Evolutionary conservation across 768 basidiomycete genomes (phyloP).

Genomic region (Phylloporus scabripes): DNA sequence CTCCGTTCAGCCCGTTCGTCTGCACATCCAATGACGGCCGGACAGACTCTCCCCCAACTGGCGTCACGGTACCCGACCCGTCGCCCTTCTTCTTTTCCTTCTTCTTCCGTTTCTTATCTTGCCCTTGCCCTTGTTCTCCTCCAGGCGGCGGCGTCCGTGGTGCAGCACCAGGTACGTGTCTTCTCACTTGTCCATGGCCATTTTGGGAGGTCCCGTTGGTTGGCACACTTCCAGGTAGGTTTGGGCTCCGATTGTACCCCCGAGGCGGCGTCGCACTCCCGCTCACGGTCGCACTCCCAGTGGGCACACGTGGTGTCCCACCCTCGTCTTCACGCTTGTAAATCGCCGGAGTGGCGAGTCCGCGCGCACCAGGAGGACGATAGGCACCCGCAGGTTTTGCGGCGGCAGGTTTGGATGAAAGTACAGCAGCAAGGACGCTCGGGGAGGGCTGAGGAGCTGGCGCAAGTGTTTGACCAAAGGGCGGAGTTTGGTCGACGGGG

Average conservation of each 20-base stretch:
- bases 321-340: constrained; percentile 94
- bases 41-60: constrained; percentile 20
- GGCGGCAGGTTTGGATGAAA: constrained; percentile 48
- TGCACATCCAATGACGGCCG: constrained; percentile 36
- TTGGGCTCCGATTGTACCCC: constrained; percentile 53
- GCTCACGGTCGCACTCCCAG: constrained; percentile 49
- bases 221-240: constrained; percentile 44
- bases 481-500: constrained; percentile 55
- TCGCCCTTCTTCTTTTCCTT: constrained; percentile 48
- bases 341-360: constrained; percentile 78
- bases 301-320: constrained; percentile 50
- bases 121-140: constrained; percentile 32
- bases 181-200: constrained; percentile 26
- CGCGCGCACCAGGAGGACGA: constrained; percentile 89
- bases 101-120: constrained; percentile 43
- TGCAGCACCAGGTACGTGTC: constrained; percentile 69
- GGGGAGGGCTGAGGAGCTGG: constrained; percentile 59
- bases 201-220: constrained; percentile 31
- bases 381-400: constrained; percentile 82
- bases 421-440: constrained; percentile 47
- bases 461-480: constrained; percentile 65
- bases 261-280: constrained; percentile 62
- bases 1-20: constrained; percentile 21
- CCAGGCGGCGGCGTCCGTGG: constrained; percentile 43
- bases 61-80: constrained; percentile 28